A percentile compares a stretch with the other conserved stretches of the same genome.
phyloP scores from a whole-genome alignment of 148 eudicot species.

The Cornus controversa region DNA sequence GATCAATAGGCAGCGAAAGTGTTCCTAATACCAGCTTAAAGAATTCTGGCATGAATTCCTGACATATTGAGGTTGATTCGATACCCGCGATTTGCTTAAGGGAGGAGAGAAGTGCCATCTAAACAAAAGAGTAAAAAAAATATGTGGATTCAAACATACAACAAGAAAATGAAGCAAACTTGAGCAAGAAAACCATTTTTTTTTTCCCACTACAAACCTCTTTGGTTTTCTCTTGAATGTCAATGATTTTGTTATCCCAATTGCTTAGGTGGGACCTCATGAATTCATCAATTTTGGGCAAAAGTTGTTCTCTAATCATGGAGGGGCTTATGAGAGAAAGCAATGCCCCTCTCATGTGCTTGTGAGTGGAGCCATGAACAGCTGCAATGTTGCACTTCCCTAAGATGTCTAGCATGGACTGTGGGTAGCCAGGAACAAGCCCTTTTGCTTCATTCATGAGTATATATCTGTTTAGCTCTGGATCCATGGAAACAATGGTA shows the following conservation, averaged over 20 bases:
- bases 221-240: constrained; percentile 86
- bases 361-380: constrained; percentile 92
- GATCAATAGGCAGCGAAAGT: constrained; percentile 81
- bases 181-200: background rate
- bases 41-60: constrained; percentile 80
- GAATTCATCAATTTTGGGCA: constrained; percentile 81
- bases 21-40: constrained; percentile 79
- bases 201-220: constrained; percentile 41
- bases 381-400: constrained; percentile 97
- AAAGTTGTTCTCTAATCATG: constrained; percentile 65
- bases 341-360: constrained; percentile 94
- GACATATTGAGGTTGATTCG: constrained; percentile 48
- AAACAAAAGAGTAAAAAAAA: constrained; percentile 10
- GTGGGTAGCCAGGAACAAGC: constrained; percentile 90
- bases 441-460: constrained; percentile 87
- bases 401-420: constrained; percentile 84
- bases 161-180: background rate
- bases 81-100: constrained; percentile 68
- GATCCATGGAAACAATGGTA: constrained; percentile 89
- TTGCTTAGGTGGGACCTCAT: constrained; percentile 77
- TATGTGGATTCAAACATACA: constrained; percentile 12
- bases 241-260: constrained; percentile 67
- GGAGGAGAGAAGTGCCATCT: constrained; percentile 90
- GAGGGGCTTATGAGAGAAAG: constrained; percentile 75
- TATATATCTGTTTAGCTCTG: constrained; percentile 76